phyloP scores from a whole-genome alignment of 2,329 filamentous ascomycete species.

The Ophiosphaerella herpotricha region DNA sequence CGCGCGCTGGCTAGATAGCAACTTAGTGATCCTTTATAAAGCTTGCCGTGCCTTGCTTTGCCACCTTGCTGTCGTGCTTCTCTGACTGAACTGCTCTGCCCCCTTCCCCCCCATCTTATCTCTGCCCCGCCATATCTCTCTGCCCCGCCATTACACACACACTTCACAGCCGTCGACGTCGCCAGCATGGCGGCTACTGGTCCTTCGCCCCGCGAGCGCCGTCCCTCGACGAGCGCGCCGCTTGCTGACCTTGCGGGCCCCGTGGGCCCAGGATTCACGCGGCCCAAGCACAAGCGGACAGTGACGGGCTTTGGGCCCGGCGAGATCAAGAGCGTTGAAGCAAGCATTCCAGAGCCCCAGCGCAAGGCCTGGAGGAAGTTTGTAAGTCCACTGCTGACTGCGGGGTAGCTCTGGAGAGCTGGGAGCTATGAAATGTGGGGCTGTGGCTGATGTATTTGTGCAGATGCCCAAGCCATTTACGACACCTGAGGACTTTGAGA shows the following conservation, averaged over 20 bases:
- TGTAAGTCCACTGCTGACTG: constrained; percentile 47
- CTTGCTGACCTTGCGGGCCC: constrained; percentile 85
- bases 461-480: constrained; percentile 71
- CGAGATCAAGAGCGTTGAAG: constrained; percentile 94
- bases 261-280: constrained; percentile 82
- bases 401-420: constrained; percentile 17
- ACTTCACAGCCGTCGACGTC: not conserved
- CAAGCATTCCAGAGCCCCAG: constrained; percentile 85
- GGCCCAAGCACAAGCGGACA: constrained; percentile 97
- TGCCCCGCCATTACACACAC: constrained; percentile 26
- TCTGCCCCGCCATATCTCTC: constrained; percentile 30
- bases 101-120: constrained; percentile 5
- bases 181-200: constrained; percentile 36
- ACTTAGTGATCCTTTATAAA: constrained; percentile 6
- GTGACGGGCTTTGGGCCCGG: constrained; percentile 87
- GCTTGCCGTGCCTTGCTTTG: not conserved
- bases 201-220: constrained; percentile 69
- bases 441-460: not conserved
- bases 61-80: not conserved
- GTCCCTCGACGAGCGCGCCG: constrained; percentile 79
- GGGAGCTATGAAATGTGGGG: not conserved
- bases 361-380: constrained; percentile 74
- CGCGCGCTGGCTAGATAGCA: too few species aligned
- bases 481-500: constrained; percentile 79
- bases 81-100: constrained; percentile 1